Percentiles rank a stretch among this genome's conserved stretches.
Evolutionary conservation across 768 basidiomycete genomes (phyloP).

Genomic region (Lepiota brunneoincarnata): DNA sequence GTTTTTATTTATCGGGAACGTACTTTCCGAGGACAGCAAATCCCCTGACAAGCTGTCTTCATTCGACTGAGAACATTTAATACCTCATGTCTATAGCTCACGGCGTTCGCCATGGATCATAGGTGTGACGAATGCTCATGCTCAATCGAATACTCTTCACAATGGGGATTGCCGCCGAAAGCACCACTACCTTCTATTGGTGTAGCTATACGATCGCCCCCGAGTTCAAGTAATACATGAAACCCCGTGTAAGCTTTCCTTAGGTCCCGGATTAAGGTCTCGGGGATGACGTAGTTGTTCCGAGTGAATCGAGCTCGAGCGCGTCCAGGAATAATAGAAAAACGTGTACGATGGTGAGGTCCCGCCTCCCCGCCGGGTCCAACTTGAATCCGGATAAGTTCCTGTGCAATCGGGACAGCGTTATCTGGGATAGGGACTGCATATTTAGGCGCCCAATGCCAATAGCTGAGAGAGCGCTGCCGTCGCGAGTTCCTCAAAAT

Average conservation of each 20-base stretch:
- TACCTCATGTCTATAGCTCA: neutral
- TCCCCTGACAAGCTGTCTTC: constrained; percentile 2
- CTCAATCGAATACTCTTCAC: constrained; percentile 28
- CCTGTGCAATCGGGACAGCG: constrained; percentile 22
- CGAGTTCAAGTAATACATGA: constrained; percentile 16
- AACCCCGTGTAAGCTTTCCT: constrained; percentile 28
- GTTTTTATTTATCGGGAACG: constrained; percentile 14
- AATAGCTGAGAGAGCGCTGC: constrained; percentile 28
- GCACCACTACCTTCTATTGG: constrained; percentile 34
- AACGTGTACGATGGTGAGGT: constrained; percentile 20
- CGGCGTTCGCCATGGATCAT: constrained; percentile 21
- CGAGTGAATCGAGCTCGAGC: constrained; percentile 24
- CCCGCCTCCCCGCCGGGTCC: constrained; percentile 27
- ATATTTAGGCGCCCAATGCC: constrained; percentile 27
- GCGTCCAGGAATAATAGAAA: constrained; percentile 31
- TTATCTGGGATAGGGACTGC: constrained; percentile 26
- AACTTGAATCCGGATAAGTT: constrained; percentile 19
- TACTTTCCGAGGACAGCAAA: no score
- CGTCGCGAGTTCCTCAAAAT: constrained; percentile 31
- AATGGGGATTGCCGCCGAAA: constrained; percentile 30
- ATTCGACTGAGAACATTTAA: neutral
- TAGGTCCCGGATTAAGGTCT: constrained; percentile 25
- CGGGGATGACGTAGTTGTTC: constrained; percentile 2
- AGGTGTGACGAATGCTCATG: constrained; percentile 22
- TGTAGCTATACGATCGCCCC: constrained; percentile 22